These are phyloP conservation scores for Misopates orontium DNA, from an alignment of 257 asterid genomes.

Conservation along the genomic window DNA sequence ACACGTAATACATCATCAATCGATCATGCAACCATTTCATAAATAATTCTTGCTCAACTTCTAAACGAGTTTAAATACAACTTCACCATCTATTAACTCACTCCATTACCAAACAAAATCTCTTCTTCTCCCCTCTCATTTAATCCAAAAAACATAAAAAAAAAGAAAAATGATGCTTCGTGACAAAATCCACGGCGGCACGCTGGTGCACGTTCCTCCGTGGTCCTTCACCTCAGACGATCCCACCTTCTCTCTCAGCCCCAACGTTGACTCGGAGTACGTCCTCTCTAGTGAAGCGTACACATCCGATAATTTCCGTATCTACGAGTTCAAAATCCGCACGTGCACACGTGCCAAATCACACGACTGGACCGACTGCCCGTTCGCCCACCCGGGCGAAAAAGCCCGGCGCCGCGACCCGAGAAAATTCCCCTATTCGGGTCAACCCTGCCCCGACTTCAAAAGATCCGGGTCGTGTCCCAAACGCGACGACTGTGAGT, in stretches of 20 bases:
- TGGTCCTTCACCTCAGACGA: constrained; percentile 52
- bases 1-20: no score
- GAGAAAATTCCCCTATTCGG: constrained; percentile 68
- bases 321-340: constrained; percentile 76
- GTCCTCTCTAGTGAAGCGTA: constrained; percentile 65
- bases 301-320: constrained; percentile 80
- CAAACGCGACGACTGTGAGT: constrained; percentile 73
- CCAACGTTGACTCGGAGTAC: constrained; percentile 55
- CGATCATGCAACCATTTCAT: no score
- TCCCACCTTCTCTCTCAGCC: constrained; percentile 33
- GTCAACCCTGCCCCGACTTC: constrained; percentile 76
- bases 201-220: constrained; percentile 55
- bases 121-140: background rate
- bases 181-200: no score
- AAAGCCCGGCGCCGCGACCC: constrained; percentile 94
- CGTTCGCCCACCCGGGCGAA: constrained; percentile 85
- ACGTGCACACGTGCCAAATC: constrained; percentile 74
- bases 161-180: constrained; percentile 47
- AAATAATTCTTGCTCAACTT: no score
- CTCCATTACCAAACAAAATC: no score
- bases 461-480: constrained; percentile 62
- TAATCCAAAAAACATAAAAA: constrained; percentile 4
- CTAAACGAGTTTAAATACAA: no score
- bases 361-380: constrained; percentile 96
- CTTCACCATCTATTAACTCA: no score